Conservation (phyloP, 177 flowering plant genomes). For the Telopea speciosissima region DNA sequence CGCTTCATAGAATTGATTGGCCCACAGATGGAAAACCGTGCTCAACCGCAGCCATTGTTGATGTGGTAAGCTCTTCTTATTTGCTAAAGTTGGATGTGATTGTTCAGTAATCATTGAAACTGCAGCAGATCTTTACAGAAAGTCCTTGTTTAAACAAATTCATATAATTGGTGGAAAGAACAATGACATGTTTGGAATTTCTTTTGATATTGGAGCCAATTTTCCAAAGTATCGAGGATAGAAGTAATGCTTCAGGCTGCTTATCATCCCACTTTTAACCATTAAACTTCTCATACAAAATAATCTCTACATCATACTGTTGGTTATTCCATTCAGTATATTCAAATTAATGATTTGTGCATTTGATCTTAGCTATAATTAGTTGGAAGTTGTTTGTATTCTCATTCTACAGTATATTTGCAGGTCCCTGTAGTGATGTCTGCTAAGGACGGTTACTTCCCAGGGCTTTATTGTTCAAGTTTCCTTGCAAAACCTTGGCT, state of each 20-base stretch:
- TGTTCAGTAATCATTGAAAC: not conserved
- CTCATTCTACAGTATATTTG: conserved; percentile 2
- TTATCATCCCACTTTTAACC: no score
- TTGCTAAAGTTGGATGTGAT: not conserved
- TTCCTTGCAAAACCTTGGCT: conserved; percentile 80
- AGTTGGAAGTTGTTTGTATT: no score
- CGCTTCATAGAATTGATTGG: conserved; percentile 93
- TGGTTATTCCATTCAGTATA: no score
- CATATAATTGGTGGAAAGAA: no score
- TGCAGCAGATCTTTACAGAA: not conserved
- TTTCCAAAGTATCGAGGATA: no score
- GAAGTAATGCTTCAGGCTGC: no score
- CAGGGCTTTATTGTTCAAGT: conserved; percentile 69
- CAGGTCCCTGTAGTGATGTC: conserved; percentile 74
- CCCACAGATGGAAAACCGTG: conserved; percentile 39
- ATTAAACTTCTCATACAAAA: no score
- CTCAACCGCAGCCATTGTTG: conserved; percentile 37
- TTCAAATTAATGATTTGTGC: not conserved
- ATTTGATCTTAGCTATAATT: not conserved
- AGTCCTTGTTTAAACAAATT: not conserved
- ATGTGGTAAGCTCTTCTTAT: conserved; percentile 58
- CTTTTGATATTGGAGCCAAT: no score
- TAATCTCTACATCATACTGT: no score
- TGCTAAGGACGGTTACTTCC: conserved; percentile 71
- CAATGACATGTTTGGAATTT: not conserved